Percentiles rank a stretch among this genome's conserved stretches.
These are phyloP conservation scores for Citrus sp. DNA, from an alignment of 345 rosid species.

Conservation along the genomic window DNA sequence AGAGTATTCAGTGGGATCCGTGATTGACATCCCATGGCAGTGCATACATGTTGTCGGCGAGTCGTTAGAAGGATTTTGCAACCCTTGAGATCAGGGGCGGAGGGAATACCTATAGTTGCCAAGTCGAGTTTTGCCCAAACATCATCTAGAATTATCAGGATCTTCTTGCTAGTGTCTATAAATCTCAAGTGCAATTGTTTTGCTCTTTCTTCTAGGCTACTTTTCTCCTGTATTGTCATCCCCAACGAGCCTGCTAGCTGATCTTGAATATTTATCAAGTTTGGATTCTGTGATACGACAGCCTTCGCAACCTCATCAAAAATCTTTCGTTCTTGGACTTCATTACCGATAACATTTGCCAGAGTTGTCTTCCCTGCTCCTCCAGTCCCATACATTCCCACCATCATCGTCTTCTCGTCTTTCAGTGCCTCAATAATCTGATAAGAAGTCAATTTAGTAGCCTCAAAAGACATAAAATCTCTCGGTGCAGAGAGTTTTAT, in stretches of 20 bases:
- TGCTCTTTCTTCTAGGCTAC: slow-evolving; percentile 1
- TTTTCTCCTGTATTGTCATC: not conserved
- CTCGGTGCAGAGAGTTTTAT: not conserved
- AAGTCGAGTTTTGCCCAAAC: slow-evolving; percentile 14
- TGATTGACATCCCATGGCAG: not conserved
- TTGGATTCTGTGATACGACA: slow-evolving; percentile 5
- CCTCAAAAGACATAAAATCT: not conserved
- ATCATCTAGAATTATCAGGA: slow-evolving; percentile 24
- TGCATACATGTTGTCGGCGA: not conserved
- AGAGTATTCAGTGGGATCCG: not conserved
- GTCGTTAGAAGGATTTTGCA: slow-evolving; percentile 14
- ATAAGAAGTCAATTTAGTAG: not conserved
- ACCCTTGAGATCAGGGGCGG: not conserved
- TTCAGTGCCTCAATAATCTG: not conserved
- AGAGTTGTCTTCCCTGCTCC: slow-evolving; percentile 3
- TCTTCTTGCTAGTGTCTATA: not conserved
- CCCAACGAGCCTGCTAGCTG: not conserved
- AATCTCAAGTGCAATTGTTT: not conserved
- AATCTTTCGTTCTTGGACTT: not conserved
- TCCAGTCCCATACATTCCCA: slow-evolving; percentile 20
- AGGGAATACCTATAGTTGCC: slow-evolving; percentile 12
- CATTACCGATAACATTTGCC: not conserved
- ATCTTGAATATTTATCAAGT: not conserved
- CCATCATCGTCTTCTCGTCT: not conserved
- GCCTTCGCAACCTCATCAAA: slow-evolving; percentile 2